Evolutionary conservation across 768 basidiomycete species (phyloP).

Genomic region (Sarcodon sp.): DNA sequence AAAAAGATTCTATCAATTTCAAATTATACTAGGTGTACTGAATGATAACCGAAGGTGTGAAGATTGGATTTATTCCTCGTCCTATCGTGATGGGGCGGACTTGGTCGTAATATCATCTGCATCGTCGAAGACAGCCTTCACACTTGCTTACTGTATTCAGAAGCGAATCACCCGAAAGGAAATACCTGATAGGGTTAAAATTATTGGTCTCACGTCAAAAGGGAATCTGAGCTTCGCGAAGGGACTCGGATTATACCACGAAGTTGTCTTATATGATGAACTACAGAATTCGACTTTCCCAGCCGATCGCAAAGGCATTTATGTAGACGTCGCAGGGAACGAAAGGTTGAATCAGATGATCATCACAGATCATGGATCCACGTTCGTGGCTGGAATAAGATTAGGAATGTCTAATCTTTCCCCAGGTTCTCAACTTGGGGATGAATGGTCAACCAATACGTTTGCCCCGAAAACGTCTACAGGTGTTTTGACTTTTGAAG

Average conservation of each 20-base stretch:
- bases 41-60: conserved; percentile 23
- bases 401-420: conserved; percentile 47
- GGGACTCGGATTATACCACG: conserved; percentile 40
- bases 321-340: conserved; percentile 55
- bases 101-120: conserved; percentile 53
- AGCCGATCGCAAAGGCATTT: conserved; percentile 31
- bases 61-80: conserved; percentile 45
- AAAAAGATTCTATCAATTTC: no score
- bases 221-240: conserved; percentile 43
- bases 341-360: conserved; percentile 32
- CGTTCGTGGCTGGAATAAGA: conserved; percentile 27
- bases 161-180: conserved; percentile 24
- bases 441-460: conserved; percentile 27
- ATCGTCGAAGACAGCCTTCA: conserved; percentile 63
- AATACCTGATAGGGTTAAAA: conserved; percentile 14
- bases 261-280: conserved; percentile 40
- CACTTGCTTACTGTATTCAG: conserved; percentile 44
- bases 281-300: conserved; percentile 16
- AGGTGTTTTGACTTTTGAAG: conserved; percentile 20
- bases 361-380: conserved; percentile 20
- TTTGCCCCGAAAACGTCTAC: conserved; percentile 10
- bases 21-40: no score
- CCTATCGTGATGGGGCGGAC: conserved; percentile 34
- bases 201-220: conserved; percentile 51
- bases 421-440: conserved; percentile 24